Base-by-base conservation (phyloP, 192 early-diverging fungal genomes). In the Coemansia sp. region DNA sequence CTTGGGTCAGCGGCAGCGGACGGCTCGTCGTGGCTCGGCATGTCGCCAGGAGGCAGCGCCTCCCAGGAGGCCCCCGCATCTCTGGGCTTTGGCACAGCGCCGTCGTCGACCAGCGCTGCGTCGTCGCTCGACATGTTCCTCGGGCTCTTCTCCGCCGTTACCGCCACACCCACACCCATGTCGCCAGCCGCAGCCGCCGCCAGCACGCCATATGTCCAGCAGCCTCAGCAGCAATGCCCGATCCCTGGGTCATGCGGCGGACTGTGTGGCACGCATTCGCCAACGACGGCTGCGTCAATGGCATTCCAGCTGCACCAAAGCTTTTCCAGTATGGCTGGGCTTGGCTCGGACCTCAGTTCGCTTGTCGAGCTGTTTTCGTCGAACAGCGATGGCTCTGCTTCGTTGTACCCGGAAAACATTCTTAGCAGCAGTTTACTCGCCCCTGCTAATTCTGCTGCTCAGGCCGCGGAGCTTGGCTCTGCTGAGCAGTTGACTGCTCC, bases 371-470 rank as follows among this genome's bases (percentile, higher is more conserved):
- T 78, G 67, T 81, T 74, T 37, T 60, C 78, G 11, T 64, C 69
- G 7, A 65, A 38, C 35, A 41, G 56, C 35, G 77, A 72, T 36
- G 65, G 60, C 17, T 15, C 36, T 12, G 36, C 65, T 8, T 54
- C 73, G 8, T n/a, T 81, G 49, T 81, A 81, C 36, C 78, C 78
- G 0, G 68, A 81, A 29, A 74, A 75, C 8, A 64, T 81, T 5
- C 62, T 81, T 4, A 64, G 41, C 51, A 76, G 41, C 35, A 81
- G 78, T 40, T 58, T 62, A 24, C 39, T 81, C 43, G 78, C 78
- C 36, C 61, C 51, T 0, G 24, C 53, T 4, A 61, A 27, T 37
- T 35, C 41, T 17, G 45, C 43, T 56, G 31, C 17, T 5, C 14
- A 20, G 31, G 35, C 57, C 38, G 27, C 41, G 2, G 47, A 51